Evolutionary conservation across 805 yeast species (phyloP).

Genomic region (Hanseniaspora occidentalis): DNA sequence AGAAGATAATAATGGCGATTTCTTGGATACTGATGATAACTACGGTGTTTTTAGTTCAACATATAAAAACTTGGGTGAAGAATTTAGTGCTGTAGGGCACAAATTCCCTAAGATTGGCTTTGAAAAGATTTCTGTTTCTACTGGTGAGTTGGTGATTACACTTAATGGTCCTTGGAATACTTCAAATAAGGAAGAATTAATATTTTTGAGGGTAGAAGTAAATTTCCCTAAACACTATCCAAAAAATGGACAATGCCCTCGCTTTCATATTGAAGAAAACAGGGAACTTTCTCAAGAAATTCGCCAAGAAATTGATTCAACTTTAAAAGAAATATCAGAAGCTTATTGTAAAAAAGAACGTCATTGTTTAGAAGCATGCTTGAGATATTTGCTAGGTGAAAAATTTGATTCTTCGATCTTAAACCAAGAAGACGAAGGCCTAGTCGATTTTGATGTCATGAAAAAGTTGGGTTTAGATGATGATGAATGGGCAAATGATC

Average conservation of each 20-base stretch:
- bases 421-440: conserved; percentile 23
- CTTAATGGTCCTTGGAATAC: conserved; percentile 67
- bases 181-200: conserved; percentile 26
- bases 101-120: conserved; percentile 79
- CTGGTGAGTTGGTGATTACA: conserved; percentile 69
- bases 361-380: conserved; percentile 70
- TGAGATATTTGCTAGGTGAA: conserved; percentile 75
- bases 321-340: conserved; percentile 41
- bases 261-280: conserved; percentile 65
- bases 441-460: conserved; percentile 30
- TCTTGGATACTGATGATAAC: conserved; percentile 19
- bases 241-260: conserved; percentile 33
- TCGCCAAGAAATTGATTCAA: conserved; percentile 36
- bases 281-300: conserved; percentile 45
- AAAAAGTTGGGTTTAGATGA: conserved; percentile 26
- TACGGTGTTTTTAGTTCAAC: conserved; percentile 25
- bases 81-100: conserved; percentile 76
- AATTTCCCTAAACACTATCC: conserved; percentile 70
- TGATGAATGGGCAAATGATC: conserved; percentile 15
- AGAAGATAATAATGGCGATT: conserved; percentile 10
- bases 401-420: conserved; percentile 34
- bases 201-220: conserved; percentile 61
- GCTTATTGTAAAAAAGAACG: conserved; percentile 43
- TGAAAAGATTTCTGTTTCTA: conserved; percentile 78
- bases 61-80: conserved; percentile 75